Evolutionary conservation across 164 flowering plant genomes (phyloP).

Genomic region (Paratinospora sagittata): DNA sequence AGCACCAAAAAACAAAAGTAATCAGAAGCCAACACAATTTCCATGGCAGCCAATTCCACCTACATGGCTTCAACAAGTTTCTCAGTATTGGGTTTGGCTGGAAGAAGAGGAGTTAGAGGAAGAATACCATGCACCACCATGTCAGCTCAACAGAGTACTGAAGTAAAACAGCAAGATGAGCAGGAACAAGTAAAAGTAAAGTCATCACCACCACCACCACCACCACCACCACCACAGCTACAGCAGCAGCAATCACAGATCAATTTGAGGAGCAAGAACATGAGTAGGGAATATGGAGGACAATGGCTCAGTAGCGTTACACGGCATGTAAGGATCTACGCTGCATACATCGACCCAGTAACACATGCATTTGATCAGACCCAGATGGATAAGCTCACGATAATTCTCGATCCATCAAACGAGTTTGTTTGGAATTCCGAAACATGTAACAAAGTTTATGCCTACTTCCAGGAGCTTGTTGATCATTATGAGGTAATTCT

Average conservation of each 20-base stretch:
- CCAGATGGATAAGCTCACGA: conserved; percentile 84
- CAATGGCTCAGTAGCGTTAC: conserved; percentile 80
- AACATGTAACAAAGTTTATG: conserved; percentile 56
- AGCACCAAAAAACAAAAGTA: neutral
- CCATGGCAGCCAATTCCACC: neutral
- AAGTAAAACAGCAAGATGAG: conserved; percentile 11
- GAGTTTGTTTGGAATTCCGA: conserved; percentile 87
- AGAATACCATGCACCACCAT: conserved; percentile 14
- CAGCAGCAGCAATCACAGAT: conserved; percentile 26
- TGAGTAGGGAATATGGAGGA: conserved; percentile 67
- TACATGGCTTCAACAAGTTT: conserved; percentile 31
- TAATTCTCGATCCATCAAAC: conserved; percentile 72
- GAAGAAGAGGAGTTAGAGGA: conserved; percentile 17
- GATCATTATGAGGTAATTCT: conserved; percentile 79
- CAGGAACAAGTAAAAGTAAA: conserved; percentile 11
- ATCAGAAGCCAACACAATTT: neutral
- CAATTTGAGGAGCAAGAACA: conserved; percentile 59
- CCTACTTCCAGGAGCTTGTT: conserved; percentile 84
- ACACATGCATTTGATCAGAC: conserved; percentile 81
- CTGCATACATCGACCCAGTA: conserved; percentile 77
- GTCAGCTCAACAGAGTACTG: conserved; percentile 32
- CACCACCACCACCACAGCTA: conserved; percentile 22
- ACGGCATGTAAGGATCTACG: conserved; percentile 74
- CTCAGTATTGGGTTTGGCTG: conserved; percentile 30
- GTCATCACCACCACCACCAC: conserved; percentile 3